Evolutionary conservation across 345 rosid species (phyloP), one percentile per base, ranked within the genome.

Genomic region (Iberis pinnata): DNA sequence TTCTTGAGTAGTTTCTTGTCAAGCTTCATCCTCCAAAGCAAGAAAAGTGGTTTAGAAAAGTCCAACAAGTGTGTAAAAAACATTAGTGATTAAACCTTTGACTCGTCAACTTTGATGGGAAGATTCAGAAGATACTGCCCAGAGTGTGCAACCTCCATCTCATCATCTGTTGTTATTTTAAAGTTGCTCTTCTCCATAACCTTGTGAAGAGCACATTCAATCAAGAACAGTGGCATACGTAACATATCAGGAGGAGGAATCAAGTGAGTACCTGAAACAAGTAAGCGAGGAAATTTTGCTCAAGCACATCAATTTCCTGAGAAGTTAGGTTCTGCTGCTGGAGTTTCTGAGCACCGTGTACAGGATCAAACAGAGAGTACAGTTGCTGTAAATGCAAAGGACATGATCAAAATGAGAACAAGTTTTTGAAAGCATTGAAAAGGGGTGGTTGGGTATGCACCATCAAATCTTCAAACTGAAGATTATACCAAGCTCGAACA

Each of bases 101-200:
- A 72, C 49, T 90, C 95, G 58, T 90, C 88, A 61, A 90, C 98
- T 38, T 64, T 60, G 55, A 90, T 90, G 49, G 98, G 98, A 68
- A 90, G 92, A 74, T 87, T 84, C 11, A 80, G 73, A 68, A 84
- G 96, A 63, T 90, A 90, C 72, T 90, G 96, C 43, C 89, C 98
- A 15, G 87, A 72, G 22, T 56, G 89, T 44, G 98, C 98, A 73
- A 90, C 78, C 20, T 84, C 88, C 61, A 82, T 78, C 83, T 90
- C 98, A 7, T 87, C 98, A 50, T 82, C 73, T 8, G 86, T 60
- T 49, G 92, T 49, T 60, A 84, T 60, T 67, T 87, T 90, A 63
- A 90, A 90, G 65, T 90, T 90, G 74, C 98, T 90, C 80, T 87
- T 90, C n/a, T 80, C 80, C 95, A 90, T 86, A 55, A 90, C 89